A percentile compares a stretch with the other conserved stretches of the same genome.
Conservation (phyloP, 176 grass and related monocot species). For the Metroxylon sagu region DNA sequence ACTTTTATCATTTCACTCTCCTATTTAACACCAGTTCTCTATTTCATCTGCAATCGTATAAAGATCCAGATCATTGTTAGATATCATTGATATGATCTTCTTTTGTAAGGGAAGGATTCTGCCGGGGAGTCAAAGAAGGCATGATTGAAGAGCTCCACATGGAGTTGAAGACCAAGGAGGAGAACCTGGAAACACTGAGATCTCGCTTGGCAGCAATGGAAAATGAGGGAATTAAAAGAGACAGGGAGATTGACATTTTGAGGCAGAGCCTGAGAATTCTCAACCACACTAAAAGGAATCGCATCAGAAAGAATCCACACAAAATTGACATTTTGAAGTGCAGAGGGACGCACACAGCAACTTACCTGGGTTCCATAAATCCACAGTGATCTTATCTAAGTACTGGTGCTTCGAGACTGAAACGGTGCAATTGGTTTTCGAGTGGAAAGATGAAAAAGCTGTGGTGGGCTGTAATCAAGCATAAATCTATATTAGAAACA, state of each 20-base stretch:
- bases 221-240: constrained; percentile 22
- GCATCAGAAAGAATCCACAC: constrained; percentile 5
- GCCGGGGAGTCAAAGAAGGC: constrained; percentile 19
- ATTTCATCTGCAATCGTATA: too few species aligned
- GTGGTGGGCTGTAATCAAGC: too few species aligned
- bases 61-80: too few species aligned
- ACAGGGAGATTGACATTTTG: constrained; percentile 38
- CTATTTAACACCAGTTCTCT: too few species aligned
- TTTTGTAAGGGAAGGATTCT: constrained; percentile 24
- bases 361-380: not conserved
- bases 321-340: constrained; percentile 3
- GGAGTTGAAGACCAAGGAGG: constrained; percentile 30
- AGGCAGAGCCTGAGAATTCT: constrained; percentile 46
- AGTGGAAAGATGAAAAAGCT: too few species aligned
- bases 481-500: too few species aligned
- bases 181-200: constrained; percentile 12
- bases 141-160: constrained; percentile 11
- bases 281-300: constrained; percentile 23
- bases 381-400: too few species aligned
- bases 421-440: too few species aligned
- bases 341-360: not conserved
- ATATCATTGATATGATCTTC: too few species aligned
- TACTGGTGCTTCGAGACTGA: too few species aligned
- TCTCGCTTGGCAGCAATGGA: constrained; percentile 18
- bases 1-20: too few species aligned